Conservation (phyloP, 164 flowering plant genomes). For the Santalum album region DNA sequence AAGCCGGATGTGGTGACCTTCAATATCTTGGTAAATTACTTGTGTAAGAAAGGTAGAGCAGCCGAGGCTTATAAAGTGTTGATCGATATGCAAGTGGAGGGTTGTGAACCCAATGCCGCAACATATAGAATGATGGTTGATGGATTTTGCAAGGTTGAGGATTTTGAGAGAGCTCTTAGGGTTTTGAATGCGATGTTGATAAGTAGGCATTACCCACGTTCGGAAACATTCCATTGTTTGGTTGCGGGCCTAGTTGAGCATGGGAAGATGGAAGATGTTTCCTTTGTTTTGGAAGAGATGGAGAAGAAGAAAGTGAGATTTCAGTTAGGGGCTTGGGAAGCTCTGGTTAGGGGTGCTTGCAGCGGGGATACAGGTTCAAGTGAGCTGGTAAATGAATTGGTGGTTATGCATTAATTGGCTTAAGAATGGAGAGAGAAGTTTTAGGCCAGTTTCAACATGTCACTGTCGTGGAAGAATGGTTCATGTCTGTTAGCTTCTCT, state of each 20-base stretch:
- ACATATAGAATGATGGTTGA: constrained; percentile 79
- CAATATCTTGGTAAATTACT: constrained; percentile 59
- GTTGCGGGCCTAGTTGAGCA: constrained; percentile 38
- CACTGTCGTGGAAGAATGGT: no score
- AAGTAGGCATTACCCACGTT: constrained; percentile 47
- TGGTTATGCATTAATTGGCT: no score
- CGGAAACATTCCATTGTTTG: constrained; percentile 50
- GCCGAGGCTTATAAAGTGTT: constrained; percentile 62
- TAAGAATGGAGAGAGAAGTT: no score
- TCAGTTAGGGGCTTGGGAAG: constrained; percentile 43
- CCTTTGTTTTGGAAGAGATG: constrained; percentile 81
- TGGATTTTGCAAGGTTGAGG: constrained; percentile 57
- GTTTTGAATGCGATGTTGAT: constrained; percentile 61
- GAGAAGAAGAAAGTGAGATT: constrained; percentile 45
- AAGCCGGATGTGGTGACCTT: constrained; percentile 71
- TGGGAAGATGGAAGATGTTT: constrained; percentile 50
- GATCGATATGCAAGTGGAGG: constrained; percentile 68
- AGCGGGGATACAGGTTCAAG: constrained; percentile 10
- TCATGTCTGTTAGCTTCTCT: no score
- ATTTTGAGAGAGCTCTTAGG: constrained; percentile 53
- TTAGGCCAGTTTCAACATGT: no score
- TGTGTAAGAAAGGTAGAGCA: constrained; percentile 48
- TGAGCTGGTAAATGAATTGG: constrained; percentile 1
- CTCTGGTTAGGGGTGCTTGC: constrained; percentile 28
- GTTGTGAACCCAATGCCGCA: constrained; percentile 70